phyloP scores from a whole-genome alignment of 2,329 filamentous ascomycete genomes.

The Paramyrothecium roridum region DNA sequence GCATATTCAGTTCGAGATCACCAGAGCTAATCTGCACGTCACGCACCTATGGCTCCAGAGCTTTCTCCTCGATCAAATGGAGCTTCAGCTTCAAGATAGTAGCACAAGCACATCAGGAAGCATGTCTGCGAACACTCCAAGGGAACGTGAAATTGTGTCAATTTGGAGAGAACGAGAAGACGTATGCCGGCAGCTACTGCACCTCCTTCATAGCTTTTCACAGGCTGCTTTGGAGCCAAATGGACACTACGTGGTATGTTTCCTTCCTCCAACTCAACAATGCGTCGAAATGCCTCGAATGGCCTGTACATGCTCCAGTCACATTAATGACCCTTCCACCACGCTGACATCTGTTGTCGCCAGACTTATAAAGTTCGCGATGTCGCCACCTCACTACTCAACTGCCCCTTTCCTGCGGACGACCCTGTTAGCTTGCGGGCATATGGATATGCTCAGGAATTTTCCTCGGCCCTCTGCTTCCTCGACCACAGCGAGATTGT shows the following conservation, averaged over 20 bases:
- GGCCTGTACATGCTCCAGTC: too few relatives aligned
- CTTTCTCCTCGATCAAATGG: slow-evolving; percentile 28
- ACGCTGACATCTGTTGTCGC: too few relatives aligned
- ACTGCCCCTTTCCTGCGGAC: slow-evolving; percentile 25
- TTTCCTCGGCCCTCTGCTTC: slow-evolving; percentile 20
- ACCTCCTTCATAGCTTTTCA: slow-evolving; percentile 28
- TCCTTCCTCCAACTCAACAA: not conserved
- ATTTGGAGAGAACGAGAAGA: slow-evolving; percentile 31
- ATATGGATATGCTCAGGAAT: slow-evolving; percentile 22
- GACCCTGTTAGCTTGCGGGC: slow-evolving; percentile 19
- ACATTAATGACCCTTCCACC: too few relatives aligned
- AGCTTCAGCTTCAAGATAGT: slow-evolving; percentile 16
- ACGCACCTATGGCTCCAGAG: slow-evolving; percentile 35
- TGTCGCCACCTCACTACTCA: slow-evolving; percentile 27
- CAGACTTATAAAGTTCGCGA: slow-evolving; percentile 31
- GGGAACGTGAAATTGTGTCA: slow-evolving; percentile 5
- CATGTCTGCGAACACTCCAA: not conserved
- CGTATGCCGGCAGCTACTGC: slow-evolving; percentile 30
- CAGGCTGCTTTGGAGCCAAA: slow-evolving; percentile 27
- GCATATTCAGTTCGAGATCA: slow-evolving; percentile 17
- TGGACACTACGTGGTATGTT: slow-evolving; percentile 25
- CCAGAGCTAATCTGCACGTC: slow-evolving; percentile 30
- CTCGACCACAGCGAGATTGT: slow-evolving; percentile 27
- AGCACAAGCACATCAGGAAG: not conserved
- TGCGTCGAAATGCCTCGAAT: too few relatives aligned